Conservation (phyloP, 2,329 filamentous ascomycete genomes). For the Claviceps spartinae region DNA sequence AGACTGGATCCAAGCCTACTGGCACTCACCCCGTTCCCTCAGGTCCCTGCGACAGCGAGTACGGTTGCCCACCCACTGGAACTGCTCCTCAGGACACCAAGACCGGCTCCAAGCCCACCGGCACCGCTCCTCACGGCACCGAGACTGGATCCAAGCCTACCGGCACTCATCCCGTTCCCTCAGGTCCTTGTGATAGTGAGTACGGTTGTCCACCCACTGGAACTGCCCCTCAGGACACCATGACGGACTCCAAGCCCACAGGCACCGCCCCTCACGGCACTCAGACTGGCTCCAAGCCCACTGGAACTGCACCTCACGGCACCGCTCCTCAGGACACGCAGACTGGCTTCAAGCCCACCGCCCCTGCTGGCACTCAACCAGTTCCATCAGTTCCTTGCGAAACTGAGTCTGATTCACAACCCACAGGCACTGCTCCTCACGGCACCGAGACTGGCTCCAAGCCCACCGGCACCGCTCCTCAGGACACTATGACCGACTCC, state of each 20-base stretch:
- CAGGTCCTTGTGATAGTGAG: background rate
- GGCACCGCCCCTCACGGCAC: background rate
- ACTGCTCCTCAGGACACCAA: background rate
- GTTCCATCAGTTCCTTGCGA: too few species aligned
- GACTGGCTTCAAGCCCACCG: background rate
- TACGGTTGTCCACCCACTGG: background rate
- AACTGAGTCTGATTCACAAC: too few species aligned
- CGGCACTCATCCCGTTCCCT: background rate
- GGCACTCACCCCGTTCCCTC: background rate
- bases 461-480: background rate
- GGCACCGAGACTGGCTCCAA: background rate
- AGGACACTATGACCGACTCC: background rate
- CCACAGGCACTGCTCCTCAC: background rate
- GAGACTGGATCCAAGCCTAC: background rate
- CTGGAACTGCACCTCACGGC: background rate
- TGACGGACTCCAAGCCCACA: background rate
- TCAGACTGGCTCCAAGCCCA: background rate
- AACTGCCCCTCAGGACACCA: background rate
- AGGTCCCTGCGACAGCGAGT: too few species aligned
- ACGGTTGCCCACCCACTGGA: conserved; percentile 1
- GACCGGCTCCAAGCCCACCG: background rate
- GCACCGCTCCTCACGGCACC: background rate
- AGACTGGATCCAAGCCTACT: background rate
- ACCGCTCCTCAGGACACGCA: background rate
- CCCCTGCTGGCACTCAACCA: background rate